Conservation (phyloP, 1,284 basidiomycete genomes). For the Trametes polyzona region DNA sequence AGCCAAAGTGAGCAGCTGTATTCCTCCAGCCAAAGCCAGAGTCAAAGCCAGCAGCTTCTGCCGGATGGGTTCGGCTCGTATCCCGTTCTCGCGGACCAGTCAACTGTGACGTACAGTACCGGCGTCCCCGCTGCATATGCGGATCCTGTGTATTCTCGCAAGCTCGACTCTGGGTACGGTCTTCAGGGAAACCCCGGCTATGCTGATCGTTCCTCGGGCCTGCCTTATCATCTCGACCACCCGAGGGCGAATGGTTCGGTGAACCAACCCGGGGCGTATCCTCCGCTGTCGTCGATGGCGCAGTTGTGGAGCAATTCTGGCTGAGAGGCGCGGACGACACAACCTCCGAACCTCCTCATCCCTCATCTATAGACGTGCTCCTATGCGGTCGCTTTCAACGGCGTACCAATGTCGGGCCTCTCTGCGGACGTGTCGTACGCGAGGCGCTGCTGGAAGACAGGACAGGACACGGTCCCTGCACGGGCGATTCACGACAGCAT, state of each 20-base stretch:
- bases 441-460: too few relatives aligned
- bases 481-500: too few relatives aligned
- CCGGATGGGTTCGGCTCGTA: constrained; percentile 22
- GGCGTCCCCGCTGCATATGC: constrained; percentile 27
- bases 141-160: constrained; percentile 26
- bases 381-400: not conserved
- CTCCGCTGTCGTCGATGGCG: constrained; percentile 21
- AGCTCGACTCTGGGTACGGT: constrained; percentile 10
- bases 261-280: constrained; percentile 4
- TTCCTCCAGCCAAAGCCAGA: constrained; percentile 13
- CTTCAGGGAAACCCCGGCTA: constrained; percentile 24
- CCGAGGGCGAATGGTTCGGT: constrained; percentile 12
- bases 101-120: constrained; percentile 19
- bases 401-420: too few relatives aligned
- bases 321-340: not conserved
- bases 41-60: constrained; percentile 11
- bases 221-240: constrained; percentile 23
- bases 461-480: too few relatives aligned
- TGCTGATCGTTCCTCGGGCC: constrained; percentile 14
- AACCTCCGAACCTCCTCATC: not conserved
- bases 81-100: constrained; percentile 19
- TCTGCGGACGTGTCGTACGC: too few relatives aligned
- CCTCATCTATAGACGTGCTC: not conserved
- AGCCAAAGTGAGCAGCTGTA: not conserved
- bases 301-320: constrained; percentile 29